A percentile compares a stretch with the other conserved stretches of the same genome.
Conservation (phyloP, 2,329 filamentous ascomycete genomes). For the Colletotrichum musicola region DNA sequence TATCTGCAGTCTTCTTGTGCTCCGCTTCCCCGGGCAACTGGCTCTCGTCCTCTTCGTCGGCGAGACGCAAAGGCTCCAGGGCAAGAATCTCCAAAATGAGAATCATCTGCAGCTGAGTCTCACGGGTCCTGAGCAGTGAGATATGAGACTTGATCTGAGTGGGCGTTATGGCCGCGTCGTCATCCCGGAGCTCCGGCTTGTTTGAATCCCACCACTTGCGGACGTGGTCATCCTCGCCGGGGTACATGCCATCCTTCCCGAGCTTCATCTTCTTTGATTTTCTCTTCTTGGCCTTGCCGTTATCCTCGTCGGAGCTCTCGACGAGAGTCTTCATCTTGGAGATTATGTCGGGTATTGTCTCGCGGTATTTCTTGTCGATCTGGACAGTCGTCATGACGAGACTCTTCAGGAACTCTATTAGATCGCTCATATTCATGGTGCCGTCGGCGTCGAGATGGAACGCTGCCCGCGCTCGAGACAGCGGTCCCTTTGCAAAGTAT, state of each 20-base stretch:
- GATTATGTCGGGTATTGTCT: constrained; percentile 74
- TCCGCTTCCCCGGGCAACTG: constrained; percentile 57
- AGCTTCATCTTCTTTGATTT: constrained; percentile 75
- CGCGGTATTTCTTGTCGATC: constrained; percentile 85
- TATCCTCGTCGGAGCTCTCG: constrained; percentile 66
- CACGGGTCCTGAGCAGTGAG: constrained; percentile 77
- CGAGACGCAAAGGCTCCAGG: constrained; percentile 67
- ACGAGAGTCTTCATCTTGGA: constrained; percentile 66
- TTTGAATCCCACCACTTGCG: constrained; percentile 77
- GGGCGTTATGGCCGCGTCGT: constrained; percentile 59
- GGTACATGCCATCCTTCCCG: constrained; percentile 77
- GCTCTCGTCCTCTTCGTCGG: constrained; percentile 56
- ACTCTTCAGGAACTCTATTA: constrained; percentile 77
- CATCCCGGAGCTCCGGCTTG: constrained; percentile 62
- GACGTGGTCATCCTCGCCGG: constrained; percentile 73
- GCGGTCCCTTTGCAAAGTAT: constrained; percentile 86
- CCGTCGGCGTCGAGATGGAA: constrained; percentile 75
- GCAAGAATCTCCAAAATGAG: constrained; percentile 82
- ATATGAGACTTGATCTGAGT: constrained; percentile 72
- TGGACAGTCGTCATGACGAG: constrained; percentile 75
- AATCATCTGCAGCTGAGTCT: constrained; percentile 86
- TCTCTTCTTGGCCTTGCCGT: constrained; percentile 57
- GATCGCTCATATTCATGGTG: constrained; percentile 70
- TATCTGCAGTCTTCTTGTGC: constrained; percentile 46
- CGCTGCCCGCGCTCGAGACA: constrained; percentile 79